Conservation (phyloP, 306 rosid species). For the Vicia villosa region DNA sequence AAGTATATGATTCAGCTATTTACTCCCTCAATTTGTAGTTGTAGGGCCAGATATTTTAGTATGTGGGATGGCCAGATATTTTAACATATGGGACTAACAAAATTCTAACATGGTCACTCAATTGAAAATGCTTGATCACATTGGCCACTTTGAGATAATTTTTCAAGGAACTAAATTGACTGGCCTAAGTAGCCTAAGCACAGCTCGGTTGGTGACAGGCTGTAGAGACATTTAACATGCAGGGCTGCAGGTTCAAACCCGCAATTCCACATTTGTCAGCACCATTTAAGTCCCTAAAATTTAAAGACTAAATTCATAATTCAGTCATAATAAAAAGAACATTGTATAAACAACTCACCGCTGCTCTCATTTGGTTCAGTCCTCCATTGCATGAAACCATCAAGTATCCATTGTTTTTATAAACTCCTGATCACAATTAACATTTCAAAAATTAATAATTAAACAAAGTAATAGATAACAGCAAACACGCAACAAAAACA, state of each 20-base stretch:
- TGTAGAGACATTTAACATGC: too few relatives aligned
- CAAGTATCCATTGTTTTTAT: slow-evolving; percentile 89
- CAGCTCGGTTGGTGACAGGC: too few relatives aligned
- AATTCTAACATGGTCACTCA: background rate
- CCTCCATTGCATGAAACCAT: slow-evolving; percentile 99
- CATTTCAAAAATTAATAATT: background rate
- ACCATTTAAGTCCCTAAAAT: background rate
- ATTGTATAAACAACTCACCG: slow-evolving; percentile 59
- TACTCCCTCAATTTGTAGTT: background rate
- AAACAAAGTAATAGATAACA: slow-evolving; percentile 14
- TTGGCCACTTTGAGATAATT: background rate
- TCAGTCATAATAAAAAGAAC: background rate
- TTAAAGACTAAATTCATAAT: background rate
- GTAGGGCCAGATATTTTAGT: background rate
- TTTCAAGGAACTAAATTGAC: background rate
- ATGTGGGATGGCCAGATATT: background rate
- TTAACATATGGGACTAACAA: background rate
- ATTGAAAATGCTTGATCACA: background rate
- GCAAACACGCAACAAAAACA: background rate
- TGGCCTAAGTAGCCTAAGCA: background rate
- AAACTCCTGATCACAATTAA: slow-evolving; percentile 60
- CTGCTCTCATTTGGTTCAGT: slow-evolving; percentile 97
- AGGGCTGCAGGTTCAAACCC: too few relatives aligned
- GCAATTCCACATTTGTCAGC: too few relatives aligned
- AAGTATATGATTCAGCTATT: background rate